These are phyloP conservation scores for Plectosphaerella cucumerina DNA, from an alignment of 2,329 filamentous ascomycete species.

Conservation along the genomic window DNA sequence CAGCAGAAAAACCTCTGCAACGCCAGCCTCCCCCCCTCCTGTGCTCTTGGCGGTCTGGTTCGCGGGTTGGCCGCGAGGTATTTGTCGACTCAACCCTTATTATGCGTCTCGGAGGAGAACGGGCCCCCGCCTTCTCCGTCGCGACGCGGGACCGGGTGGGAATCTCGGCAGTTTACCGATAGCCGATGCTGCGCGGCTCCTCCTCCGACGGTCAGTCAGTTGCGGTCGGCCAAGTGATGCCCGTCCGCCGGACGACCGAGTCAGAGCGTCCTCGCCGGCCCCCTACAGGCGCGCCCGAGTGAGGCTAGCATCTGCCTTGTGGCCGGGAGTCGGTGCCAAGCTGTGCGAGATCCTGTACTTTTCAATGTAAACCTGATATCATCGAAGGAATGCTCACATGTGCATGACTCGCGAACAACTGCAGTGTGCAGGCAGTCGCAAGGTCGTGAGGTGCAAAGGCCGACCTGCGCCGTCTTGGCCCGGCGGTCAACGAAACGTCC, in stretches of 20 bases:
- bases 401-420: constrained; percentile 1
- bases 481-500: not conserved
- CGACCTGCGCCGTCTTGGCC: not conserved
- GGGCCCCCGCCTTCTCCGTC: not conserved
- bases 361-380: constrained; percentile 2
- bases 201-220: too few species aligned
- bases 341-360: not conserved
- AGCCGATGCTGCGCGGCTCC: not conserved
- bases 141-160: not conserved
- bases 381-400: not conserved
- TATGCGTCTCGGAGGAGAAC: not conserved
- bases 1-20: too few species aligned
- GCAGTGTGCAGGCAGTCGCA: not conserved
- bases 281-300: too few species aligned
- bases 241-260: too few species aligned
- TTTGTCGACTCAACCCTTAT: too few species aligned
- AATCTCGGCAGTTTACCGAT: constrained; percentile 4
- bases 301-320: not conserved
- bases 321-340: constrained; percentile 1
- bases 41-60: too few species aligned
- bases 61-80: not conserved
- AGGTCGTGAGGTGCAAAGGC: not conserved
- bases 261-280: too few species aligned
- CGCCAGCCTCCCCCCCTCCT: too few species aligned
- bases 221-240: too few species aligned